Evolutionary conservation across 1,284 basidiomycete species (phyloP).

Genomic region (Tilletia setariae): DNA sequence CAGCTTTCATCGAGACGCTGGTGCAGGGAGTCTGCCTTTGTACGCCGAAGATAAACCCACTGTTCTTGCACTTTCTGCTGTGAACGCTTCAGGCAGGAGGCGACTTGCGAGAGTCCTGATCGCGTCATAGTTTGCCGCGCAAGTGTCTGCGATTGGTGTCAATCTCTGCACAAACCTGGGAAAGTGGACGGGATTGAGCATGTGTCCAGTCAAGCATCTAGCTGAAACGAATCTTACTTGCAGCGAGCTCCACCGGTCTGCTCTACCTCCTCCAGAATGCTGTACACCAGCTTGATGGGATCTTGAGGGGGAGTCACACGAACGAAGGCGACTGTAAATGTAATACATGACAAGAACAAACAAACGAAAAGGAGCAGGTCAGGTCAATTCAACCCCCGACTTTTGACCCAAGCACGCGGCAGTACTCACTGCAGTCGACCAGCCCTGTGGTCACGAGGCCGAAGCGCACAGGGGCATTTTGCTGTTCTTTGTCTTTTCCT

Average conservation of each 20-base stretch:
- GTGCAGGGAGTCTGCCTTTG: too few relatives aligned
- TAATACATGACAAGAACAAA: neutral
- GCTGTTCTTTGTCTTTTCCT: neutral
- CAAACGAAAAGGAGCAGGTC: too few relatives aligned
- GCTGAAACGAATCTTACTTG: slow-evolving; percentile 23
- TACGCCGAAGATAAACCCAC: neutral
- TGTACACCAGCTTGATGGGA: slow-evolving; percentile 13
- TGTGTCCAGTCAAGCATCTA: slow-evolving; percentile 11
- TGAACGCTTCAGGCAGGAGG: slow-evolving; percentile 28
- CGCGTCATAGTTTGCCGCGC: slow-evolving; percentile 24
- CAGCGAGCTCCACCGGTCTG: slow-evolving; percentile 34
- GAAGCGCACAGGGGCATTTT: neutral
- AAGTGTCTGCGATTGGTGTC: slow-evolving; percentile 30
- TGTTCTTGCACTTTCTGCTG: slow-evolving; percentile 13
- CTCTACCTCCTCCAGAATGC: slow-evolving; percentile 34
- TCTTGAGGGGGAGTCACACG: slow-evolving; percentile 24
- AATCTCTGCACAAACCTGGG: slow-evolving; percentile 31
- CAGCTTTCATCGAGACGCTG: too few relatives aligned
- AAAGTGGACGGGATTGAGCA: neutral
- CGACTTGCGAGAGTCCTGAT: slow-evolving; percentile 23
- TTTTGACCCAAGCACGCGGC: too few relatives aligned
- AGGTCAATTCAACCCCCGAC: too few relatives aligned
- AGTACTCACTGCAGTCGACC: slow-evolving; percentile 9
- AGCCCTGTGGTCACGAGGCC: neutral
- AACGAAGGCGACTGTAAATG: slow-evolving; percentile 22